These are phyloP conservation scores for Xylaria scruposa DNA, from an alignment of 495 filamentous ascomycete species.

Conservation along the genomic window DNA sequence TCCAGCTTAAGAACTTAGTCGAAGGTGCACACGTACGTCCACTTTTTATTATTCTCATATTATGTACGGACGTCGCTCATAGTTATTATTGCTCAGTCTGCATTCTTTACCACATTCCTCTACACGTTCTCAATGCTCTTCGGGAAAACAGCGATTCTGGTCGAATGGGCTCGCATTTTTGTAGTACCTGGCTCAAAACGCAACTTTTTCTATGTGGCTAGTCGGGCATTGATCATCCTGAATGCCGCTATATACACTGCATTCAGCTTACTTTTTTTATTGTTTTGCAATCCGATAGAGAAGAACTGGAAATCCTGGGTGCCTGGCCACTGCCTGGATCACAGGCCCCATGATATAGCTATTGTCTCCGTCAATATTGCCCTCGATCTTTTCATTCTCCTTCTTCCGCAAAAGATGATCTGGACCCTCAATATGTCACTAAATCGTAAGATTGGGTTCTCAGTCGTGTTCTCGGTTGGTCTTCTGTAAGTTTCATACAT, in stretches of 20 bases:
- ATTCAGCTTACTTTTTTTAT: slow-evolving; percentile 44
- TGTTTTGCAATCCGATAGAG: slow-evolving; percentile 49
- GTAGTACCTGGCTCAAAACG: slow-evolving; percentile 21
- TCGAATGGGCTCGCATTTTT: slow-evolving; percentile 45
- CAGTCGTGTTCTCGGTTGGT: slow-evolving; percentile 41
- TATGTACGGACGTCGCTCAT: no score
- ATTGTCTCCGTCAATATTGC: slow-evolving; percentile 32
- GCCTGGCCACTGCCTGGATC: slow-evolving; percentile 31
- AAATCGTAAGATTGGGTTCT: slow-evolving; percentile 33
- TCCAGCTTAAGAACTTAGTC: background rate
- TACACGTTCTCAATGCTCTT: slow-evolving; percentile 34
- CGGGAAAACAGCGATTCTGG: slow-evolving; percentile 45
- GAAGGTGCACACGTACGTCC: background rate
- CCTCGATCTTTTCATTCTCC: slow-evolving; percentile 40
- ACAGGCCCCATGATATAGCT: slow-evolving; percentile 17
- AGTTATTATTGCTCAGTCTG: background rate
- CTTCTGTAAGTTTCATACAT: slow-evolving; percentile 34
- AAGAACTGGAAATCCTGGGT: slow-evolving; percentile 37
- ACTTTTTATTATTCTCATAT: no score
- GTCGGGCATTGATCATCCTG: slow-evolving; percentile 28
- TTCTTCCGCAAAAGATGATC: slow-evolving; percentile 40
- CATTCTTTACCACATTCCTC: background rate
- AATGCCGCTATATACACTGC: slow-evolving; percentile 45
- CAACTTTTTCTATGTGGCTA: slow-evolving; percentile 28
- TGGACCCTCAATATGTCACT: slow-evolving; percentile 33